These are phyloP conservation scores for Tolypocladium endophyticum DNA, from an alignment of 2,329 filamentous ascomycete species.

Conservation along the genomic window DNA sequence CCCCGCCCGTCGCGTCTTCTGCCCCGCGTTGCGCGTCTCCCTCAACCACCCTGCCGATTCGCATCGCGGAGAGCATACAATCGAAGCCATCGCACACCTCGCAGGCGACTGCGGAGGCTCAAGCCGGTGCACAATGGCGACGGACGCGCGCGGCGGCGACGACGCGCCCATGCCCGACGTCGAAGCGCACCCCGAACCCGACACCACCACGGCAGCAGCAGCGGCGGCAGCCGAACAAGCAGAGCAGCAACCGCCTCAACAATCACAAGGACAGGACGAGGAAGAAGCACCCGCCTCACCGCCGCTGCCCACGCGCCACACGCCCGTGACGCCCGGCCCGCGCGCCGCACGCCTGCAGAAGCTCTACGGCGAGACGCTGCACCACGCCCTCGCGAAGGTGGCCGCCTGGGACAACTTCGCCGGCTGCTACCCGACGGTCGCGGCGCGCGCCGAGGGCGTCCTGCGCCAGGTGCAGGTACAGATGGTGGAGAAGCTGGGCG, in stretches of 20 bases:
- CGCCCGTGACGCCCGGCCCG: constrained; percentile 39
- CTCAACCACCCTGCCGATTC: background rate
- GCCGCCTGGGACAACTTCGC: constrained; percentile 46
- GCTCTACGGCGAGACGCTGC: constrained; percentile 41
- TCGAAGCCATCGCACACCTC: background rate
- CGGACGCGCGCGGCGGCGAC: background rate
- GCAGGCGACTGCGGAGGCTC: background rate
- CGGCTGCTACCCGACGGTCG: constrained; percentile 52
- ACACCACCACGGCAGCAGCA: background rate
- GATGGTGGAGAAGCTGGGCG: constrained; percentile 45
- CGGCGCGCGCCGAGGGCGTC: constrained; percentile 35
- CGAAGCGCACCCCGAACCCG: background rate
- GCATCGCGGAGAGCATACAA: background rate
- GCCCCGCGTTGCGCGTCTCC: background rate
- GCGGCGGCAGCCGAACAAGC: background rate
- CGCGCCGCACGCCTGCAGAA: constrained; percentile 44
- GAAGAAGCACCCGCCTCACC: constrained; percentile 19
- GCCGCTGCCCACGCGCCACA: constrained; percentile 26
- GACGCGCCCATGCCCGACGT: background rate
- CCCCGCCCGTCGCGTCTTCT: background rate
- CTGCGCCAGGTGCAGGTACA: constrained; percentile 45
- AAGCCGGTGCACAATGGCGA: background rate
- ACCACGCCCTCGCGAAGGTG: constrained; percentile 43
- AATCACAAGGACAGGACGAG: background rate
- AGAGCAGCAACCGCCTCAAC: background rate